Conservation (phyloP, 805 yeast genomes). For the Kodamaea neixiangensis region DNA sequence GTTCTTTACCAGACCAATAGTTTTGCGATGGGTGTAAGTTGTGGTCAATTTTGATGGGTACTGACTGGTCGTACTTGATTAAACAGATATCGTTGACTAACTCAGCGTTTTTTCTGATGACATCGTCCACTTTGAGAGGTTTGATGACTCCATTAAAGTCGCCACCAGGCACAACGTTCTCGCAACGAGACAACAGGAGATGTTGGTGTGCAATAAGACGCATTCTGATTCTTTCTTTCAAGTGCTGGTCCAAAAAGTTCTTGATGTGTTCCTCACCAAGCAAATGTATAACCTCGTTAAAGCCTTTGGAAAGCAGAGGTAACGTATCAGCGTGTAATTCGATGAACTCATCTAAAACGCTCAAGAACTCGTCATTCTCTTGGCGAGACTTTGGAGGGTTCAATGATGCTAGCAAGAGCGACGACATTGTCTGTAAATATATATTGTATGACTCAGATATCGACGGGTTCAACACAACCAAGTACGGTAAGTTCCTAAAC, state of each 20-base stretch:
- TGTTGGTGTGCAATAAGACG: slow-evolving; percentile 86
- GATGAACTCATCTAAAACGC: slow-evolving; percentile 58
- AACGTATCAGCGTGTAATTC: slow-evolving; percentile 83
- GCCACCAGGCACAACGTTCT: slow-evolving; percentile 27
- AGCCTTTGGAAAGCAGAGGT: slow-evolving; percentile 79
- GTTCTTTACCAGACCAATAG: slow-evolving; percentile 19
- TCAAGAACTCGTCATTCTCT: slow-evolving; percentile 56
- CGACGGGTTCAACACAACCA: slow-evolving; percentile 83
- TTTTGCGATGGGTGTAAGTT: slow-evolving; percentile 18
- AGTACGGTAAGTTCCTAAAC: slow-evolving; percentile 75
- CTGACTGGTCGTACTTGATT: slow-evolving; percentile 78
- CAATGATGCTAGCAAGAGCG: slow-evolving; percentile 34
- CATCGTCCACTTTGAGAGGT: slow-evolving; percentile 60
- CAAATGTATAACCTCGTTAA: slow-evolving; percentile 59
- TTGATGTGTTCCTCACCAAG: slow-evolving; percentile 53
- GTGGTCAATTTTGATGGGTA: slow-evolving; percentile 57
- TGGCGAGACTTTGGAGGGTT: slow-evolving; percentile 46
- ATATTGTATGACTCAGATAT: slow-evolving; percentile 74
- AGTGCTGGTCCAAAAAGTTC: slow-evolving; percentile 69
- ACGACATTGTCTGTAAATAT: slow-evolving; percentile 67
- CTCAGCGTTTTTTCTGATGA: slow-evolving; percentile 64
- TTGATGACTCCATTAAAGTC: slow-evolving; percentile 58
- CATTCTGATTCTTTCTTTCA: slow-evolving; percentile 83
- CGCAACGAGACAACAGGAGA: slow-evolving; percentile 51
- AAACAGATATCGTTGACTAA: slow-evolving; percentile 82